These are phyloP conservation scores for Ophiostoma fasciatum DNA, from an alignment of 2,329 filamentous ascomycete species.

Conservation along the genomic window DNA sequence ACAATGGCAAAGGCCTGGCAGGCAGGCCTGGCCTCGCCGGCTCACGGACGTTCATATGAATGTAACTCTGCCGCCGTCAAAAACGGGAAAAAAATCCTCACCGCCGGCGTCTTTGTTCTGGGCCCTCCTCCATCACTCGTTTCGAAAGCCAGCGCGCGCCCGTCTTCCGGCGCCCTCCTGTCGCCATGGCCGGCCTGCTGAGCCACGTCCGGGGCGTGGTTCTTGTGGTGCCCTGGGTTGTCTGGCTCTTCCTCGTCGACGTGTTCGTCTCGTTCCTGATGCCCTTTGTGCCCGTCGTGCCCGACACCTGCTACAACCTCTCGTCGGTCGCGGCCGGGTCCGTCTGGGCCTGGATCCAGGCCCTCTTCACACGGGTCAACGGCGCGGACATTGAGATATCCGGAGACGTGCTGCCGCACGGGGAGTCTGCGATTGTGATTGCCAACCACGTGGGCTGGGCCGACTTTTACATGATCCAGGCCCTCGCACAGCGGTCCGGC, in stretches of 20 bases:
- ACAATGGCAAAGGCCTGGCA: too few species aligned
- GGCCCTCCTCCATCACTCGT: too few species aligned
- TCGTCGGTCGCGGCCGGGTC: conserved; percentile 39
- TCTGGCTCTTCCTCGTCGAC: conserved; percentile 36
- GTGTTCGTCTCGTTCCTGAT: conserved; percentile 33
- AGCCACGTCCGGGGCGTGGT: conserved; percentile 27
- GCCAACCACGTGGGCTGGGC: conserved; percentile 46
- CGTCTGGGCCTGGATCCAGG: conserved; percentile 43
- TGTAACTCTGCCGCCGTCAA: too few species aligned
- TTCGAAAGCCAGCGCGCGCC: background rate
- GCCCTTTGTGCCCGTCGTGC: conserved; percentile 30
- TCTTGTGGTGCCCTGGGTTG: conserved; percentile 35
- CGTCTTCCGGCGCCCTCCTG: too few species aligned
- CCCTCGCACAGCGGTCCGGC: conserved; percentile 33
- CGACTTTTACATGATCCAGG: conserved; percentile 51
- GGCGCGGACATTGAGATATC: conserved; percentile 36
- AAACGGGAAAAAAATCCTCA: too few species aligned
- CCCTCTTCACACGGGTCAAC: conserved; percentile 39
- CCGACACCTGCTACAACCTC: conserved; percentile 34
- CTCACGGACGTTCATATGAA: too few species aligned
- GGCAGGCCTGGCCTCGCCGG: too few species aligned
- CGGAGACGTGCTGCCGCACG: conserved; percentile 32
- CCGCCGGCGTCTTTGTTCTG: too few species aligned
- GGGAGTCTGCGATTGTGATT: conserved; percentile 46
- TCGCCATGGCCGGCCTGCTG: conserved; percentile 11